Evolutionary conservation across 352 stramenopile genomes (phyloP).

Genomic region (Hyaloperonospora brassicae): DNA sequence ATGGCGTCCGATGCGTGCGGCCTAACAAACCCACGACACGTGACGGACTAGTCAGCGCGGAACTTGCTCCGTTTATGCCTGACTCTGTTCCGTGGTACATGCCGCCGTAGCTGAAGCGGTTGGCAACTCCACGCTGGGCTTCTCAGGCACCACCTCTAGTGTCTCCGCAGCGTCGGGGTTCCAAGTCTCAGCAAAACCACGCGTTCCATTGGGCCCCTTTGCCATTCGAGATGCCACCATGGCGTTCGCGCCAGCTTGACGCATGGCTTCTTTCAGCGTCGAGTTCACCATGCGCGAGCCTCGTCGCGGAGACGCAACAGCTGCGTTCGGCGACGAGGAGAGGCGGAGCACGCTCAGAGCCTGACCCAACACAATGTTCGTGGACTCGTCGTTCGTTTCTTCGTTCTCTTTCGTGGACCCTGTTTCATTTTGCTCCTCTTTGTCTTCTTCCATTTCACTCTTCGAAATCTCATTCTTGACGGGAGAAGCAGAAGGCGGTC

Average conservation of each 20-base stretch:
- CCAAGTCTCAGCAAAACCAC: conserved; percentile 59
- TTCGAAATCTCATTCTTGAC: conserved; percentile 19
- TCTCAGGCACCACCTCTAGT: conserved; percentile 3
- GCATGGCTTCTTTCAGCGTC: conserved; percentile 57
- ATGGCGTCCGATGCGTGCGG: too few species aligned
- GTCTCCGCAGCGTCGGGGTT: conserved; percentile 14
- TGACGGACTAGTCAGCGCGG: too few species aligned
- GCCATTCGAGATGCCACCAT: conserved; percentile 60
- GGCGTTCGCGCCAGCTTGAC: conserved; percentile 48
- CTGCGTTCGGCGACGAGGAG: conserved; percentile 14
- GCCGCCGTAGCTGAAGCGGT: conserved; percentile 4
- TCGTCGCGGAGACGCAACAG: conserved; percentile 22
- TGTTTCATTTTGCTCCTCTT: conserved; percentile 20
- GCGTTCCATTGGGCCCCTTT: conserved; percentile 63
- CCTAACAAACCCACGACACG: not conserved
- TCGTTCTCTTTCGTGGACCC: not conserved
- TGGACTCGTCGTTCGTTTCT: conserved; percentile 2
- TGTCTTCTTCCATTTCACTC: too few species aligned
- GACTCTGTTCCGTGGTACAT: conserved; percentile 6
- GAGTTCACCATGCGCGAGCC: conserved; percentile 55
- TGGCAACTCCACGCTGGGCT: conserved; percentile 2
- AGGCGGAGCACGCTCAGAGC: conserved; percentile 50
- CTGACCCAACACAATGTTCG: conserved; percentile 14
- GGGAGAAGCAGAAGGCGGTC: conserved; percentile 17
- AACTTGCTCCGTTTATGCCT: conserved; percentile 4